Percentiles rank a stretch among this genome's conserved stretches.
These are phyloP conservation scores for Agarophyton chilense DNA, from an alignment of 23 red algal genomes.

Conservation along the genomic window DNA sequence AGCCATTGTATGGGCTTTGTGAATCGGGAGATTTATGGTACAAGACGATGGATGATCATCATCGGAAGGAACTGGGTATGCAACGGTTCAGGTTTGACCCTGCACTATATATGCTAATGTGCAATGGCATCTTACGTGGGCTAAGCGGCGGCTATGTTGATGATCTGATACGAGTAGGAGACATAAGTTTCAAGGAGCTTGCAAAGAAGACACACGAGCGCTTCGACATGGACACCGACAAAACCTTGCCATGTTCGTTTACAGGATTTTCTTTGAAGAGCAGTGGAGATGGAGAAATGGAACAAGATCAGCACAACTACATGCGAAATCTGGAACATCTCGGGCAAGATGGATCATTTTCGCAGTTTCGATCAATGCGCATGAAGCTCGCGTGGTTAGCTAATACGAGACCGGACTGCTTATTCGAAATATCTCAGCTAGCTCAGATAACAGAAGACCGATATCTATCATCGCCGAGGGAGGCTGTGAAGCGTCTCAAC, in stretches of 20 bases:
- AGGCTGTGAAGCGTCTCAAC: slow-evolving; percentile 4
- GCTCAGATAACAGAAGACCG: background rate
- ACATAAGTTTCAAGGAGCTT: background rate
- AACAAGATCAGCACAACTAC: slow-evolving; percentile 35
- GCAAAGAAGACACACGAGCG: background rate
- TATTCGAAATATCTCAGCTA: slow-evolving; percentile 25
- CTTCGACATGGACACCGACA: background rate
- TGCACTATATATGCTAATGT: background rate
- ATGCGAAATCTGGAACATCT: background rate
- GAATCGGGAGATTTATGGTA: slow-evolving; percentile 44
- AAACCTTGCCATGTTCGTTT: slow-evolving; percentile 21
- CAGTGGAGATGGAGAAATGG: background rate
- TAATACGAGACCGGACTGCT: slow-evolving; percentile 34
- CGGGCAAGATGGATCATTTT: background rate
- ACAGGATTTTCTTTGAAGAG: background rate
- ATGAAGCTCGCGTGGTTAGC: slow-evolving; percentile 43
- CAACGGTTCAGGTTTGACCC: slow-evolving; percentile 21
- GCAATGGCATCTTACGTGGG: background rate
- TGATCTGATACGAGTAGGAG: slow-evolving; percentile 14
- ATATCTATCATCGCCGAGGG: background rate
- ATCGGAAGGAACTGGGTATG: slow-evolving; percentile 30
- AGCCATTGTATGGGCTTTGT: slow-evolving; percentile 37
- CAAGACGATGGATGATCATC: slow-evolving; percentile 13
- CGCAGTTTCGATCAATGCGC: slow-evolving; percentile 22
- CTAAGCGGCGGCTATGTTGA: slow-evolving; percentile 18